These are phyloP conservation scores for Westerdykella ornata DNA, from an alignment of 2,329 filamentous ascomycete genomes.

Conservation along the genomic window DNA sequence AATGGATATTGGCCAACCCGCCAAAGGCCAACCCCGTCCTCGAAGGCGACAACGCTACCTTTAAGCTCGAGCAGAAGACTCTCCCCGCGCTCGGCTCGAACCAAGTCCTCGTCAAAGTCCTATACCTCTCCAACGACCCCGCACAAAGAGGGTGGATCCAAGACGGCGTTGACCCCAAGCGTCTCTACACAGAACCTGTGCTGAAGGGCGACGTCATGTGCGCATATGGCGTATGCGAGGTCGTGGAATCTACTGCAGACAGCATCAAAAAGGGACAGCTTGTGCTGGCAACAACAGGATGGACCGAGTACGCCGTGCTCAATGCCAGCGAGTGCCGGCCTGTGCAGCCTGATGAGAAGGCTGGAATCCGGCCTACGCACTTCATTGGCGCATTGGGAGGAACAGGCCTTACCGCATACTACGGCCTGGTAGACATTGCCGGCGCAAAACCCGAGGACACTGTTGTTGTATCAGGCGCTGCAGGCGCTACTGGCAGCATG, in stretches of 20 bases:
- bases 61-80: slow-evolving; percentile 33
- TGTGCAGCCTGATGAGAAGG: slow-evolving; percentile 25
- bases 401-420: slow-evolving; percentile 65
- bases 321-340: slow-evolving; percentile 28
- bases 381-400: slow-evolving; percentile 44
- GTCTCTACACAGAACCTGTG: slow-evolving; percentile 45
- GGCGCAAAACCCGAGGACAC: slow-evolving; percentile 60
- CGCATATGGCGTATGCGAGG: slow-evolving; percentile 52
- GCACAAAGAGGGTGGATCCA: slow-evolving; percentile 49
- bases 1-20: slow-evolving; percentile 42
- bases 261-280: slow-evolving; percentile 52
- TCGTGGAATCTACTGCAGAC: slow-evolving; percentile 52
- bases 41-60: slow-evolving; percentile 35
- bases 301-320: slow-evolving; percentile 59
- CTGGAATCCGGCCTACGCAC: slow-evolving; percentile 39
- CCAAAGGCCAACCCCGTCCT: slow-evolving; percentile 34
- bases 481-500: slow-evolving; percentile 69
- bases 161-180: slow-evolving; percentile 34
- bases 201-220: slow-evolving; percentile 53
- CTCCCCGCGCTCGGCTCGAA: slow-evolving; percentile 34
- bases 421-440: slow-evolving; percentile 63
- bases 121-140: slow-evolving; percentile 49
- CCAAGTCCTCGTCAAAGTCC: slow-evolving; percentile 43
- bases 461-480: slow-evolving; percentile 70
- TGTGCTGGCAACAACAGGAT: slow-evolving; percentile 51